Percentiles rank a stretch among this genome's conserved stretches.
phyloP scores from a whole-genome alignment of 2,329 filamentous ascomycete genomes.

The Fonsecaea monophora region DNA sequence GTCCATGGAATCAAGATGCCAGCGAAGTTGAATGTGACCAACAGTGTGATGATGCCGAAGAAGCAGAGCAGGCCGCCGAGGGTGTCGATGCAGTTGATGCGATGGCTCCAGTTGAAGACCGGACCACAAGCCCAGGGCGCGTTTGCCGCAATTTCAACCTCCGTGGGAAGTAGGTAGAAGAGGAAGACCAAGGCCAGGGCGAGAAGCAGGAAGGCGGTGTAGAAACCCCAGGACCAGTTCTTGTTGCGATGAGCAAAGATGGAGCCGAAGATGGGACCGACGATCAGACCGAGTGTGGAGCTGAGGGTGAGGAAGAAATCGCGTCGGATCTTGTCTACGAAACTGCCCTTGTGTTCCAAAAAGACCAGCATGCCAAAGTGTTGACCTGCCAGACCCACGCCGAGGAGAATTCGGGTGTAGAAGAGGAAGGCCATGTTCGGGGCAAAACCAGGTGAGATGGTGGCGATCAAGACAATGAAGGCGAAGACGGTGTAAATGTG shows the following conservation, averaged over 20 bases:
- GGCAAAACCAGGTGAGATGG: conserved; percentile 24
- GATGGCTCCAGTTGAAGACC: conserved; percentile 6
- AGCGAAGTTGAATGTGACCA: conserved; percentile 32
- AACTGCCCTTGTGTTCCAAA: conserved; percentile 27
- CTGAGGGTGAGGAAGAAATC: conserved; percentile 33
- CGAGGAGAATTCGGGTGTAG: conserved; percentile 24
- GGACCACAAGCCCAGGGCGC: conserved; percentile 17
- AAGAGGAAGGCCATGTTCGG: conserved; percentile 29
- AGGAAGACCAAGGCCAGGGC: conserved; percentile 16
- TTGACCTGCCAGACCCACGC: conserved; percentile 30
- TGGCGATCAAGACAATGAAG: conserved; percentile 24
- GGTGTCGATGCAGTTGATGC: conserved; percentile 21
- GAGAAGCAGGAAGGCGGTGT: conserved; percentile 22
- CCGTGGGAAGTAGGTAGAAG: conserved; percentile 25
- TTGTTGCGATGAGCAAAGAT: conserved; percentile 25
- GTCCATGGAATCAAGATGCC: conserved; percentile 25
- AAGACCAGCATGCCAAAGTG: conserved; percentile 31
- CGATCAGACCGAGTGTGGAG: conserved; percentile 25
- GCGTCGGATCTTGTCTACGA: conserved; percentile 31
- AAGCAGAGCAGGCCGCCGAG: conserved; percentile 28
- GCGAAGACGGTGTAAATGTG: conserved; percentile 25
- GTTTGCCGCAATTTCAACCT: conserved; percentile 9
- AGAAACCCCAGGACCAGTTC: conserved; percentile 28
- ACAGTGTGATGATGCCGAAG: conserved; percentile 25
- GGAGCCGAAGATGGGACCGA: conserved; percentile 32